A percentile compares a stretch with the other conserved stretches of the same genome.
Evolutionary conservation across 2,329 filamentous ascomycete genomes (phyloP).

Genomic region (Xylariaceae sp.): DNA sequence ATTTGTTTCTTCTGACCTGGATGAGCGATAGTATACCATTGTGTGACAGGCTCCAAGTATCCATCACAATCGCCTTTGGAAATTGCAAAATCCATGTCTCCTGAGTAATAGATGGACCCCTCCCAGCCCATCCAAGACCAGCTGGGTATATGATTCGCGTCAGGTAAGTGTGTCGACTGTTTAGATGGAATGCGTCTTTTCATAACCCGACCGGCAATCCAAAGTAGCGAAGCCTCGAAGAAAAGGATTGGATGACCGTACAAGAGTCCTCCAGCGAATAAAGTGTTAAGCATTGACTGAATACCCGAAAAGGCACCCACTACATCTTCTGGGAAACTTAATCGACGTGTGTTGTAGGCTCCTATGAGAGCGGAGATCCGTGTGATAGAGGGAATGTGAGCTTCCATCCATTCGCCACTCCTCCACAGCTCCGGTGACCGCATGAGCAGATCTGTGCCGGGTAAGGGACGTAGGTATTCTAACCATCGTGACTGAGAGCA

Average conservation of each 20-base stretch:
- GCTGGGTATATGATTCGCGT: background rate
- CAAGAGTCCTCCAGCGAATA: background rate
- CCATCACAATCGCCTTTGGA: background rate
- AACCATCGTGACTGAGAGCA: background rate
- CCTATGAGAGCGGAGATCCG: background rate
- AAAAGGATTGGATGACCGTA: background rate
- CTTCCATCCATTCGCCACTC: background rate
- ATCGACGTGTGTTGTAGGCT: background rate
- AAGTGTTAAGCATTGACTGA: background rate
- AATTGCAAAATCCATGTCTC: background rate
- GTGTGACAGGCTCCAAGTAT: background rate
- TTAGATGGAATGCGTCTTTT: background rate
- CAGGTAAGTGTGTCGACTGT: background rate
- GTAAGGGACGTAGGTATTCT: background rate
- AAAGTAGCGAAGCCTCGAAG: background rate
- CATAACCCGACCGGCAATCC: background rate
- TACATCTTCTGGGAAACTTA: background rate
- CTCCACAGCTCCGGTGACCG: background rate
- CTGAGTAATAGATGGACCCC: background rate
- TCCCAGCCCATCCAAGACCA: background rate
- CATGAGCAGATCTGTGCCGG: background rate
- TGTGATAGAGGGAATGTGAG: background rate
- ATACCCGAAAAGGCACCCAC: background rate
- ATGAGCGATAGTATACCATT: background rate
- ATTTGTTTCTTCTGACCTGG: background rate